phyloP scores from a whole-genome alignment of 192 early-diverging fungal genomes.

The Umbelopsis vinacea region DNA sequence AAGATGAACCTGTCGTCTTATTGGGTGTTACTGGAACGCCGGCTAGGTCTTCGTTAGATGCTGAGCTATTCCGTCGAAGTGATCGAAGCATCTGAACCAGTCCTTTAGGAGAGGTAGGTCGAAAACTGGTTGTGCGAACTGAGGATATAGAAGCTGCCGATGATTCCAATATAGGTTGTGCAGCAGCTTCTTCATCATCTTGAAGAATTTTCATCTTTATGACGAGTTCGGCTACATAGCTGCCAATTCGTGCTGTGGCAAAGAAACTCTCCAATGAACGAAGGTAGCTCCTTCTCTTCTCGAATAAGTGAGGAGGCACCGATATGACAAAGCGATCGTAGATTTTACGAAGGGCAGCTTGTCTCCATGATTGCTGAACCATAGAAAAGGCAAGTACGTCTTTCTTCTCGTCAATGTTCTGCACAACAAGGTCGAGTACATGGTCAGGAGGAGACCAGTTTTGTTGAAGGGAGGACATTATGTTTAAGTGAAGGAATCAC shows the following conservation, averaged over 20 bases:
- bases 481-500: background rate
- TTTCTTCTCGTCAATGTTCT: background rate
- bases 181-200: background rate
- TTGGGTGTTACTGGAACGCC: background rate
- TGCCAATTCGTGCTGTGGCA: background rate
- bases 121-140: background rate
- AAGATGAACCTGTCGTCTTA: too few relatives aligned
- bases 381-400: background rate
- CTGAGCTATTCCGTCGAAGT: background rate
- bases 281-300: background rate
- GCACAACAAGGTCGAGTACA: background rate
- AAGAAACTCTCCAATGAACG: background rate
- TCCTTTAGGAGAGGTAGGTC: slow-evolving; percentile 8
- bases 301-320: background rate
- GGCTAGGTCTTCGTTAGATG: background rate
- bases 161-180: background rate
- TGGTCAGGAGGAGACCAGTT: slow-evolving; percentile 7
- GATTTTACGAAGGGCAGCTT: background rate
- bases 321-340: background rate
- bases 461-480: background rate
- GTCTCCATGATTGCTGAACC: background rate
- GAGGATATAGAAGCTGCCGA: background rate
- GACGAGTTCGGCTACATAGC: slow-evolving; percentile 1
- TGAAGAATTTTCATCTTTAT: slow-evolving; percentile 16
- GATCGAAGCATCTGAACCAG: slow-evolving; percentile 8